Percentiles rank a stretch among this genome's conserved stretches.
phyloP scores from a whole-genome alignment of 176 grass and related monocot species.

The Cymbopogon citratus region DNA sequence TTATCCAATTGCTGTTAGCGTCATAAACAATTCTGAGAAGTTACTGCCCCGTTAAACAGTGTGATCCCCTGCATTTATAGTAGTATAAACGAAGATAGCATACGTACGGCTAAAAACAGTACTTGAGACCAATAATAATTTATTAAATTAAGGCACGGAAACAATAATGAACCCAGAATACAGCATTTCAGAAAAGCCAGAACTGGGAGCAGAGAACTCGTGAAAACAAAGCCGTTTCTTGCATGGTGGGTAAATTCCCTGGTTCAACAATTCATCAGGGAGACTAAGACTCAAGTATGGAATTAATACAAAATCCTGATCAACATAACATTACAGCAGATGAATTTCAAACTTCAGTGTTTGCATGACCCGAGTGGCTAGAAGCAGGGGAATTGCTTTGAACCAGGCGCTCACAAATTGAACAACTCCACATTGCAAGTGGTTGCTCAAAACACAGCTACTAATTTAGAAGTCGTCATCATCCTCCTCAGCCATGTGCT shows the following conservation, averaged over 20 bases:
- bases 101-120: neutral
- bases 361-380: neutral
- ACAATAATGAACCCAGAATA: neutral
- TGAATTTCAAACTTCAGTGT: neutral
- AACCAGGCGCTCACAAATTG: neutral
- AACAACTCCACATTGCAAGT: neutral
- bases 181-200: neutral
- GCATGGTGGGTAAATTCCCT: neutral
- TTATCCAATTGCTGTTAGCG: too few relatives aligned
- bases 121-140: neutral
- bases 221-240: neutral
- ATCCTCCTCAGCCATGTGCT: constrained; percentile 84
- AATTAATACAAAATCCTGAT: constrained; percentile 8
- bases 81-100: too few relatives aligned
- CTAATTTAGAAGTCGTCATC: constrained; percentile 72
- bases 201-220: neutral
- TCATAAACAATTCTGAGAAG: too few relatives aligned
- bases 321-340: constrained; percentile 11
- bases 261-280: neutral
- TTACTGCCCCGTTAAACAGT: too few relatives aligned
- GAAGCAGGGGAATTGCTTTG: neutral
- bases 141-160: neutral
- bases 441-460: neutral
- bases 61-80: too few relatives aligned
- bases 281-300: neutral